Percentiles rank a stretch among this genome's conserved stretches.
These are phyloP conservation scores for Pichia sp. DNA, from an alignment of 1,139 yeast genomes.

Conservation along the genomic window DNA sequence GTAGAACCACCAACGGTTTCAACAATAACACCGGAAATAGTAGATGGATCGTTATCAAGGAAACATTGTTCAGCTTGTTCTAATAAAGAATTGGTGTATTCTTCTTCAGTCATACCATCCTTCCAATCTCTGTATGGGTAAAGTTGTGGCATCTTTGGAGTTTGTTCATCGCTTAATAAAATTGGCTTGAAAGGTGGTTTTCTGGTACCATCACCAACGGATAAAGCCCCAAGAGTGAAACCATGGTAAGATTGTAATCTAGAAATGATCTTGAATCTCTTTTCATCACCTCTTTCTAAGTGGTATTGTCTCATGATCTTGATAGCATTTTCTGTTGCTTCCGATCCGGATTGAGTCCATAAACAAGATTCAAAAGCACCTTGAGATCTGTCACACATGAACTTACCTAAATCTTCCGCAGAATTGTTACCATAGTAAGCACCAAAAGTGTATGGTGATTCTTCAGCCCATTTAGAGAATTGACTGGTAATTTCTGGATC, in stretches of 20 bases:
- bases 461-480: slow-evolving; percentile 43
- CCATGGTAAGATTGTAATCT: slow-evolving; percentile 56
- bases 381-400: slow-evolving; percentile 46
- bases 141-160: slow-evolving; percentile 42
- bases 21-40: slow-evolving; percentile 46
- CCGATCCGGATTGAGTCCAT: slow-evolving; percentile 58
- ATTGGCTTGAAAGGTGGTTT: slow-evolving; percentile 39
- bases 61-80: slow-evolving; percentile 45
- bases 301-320: slow-evolving; percentile 45
- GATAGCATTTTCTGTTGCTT: slow-evolving; percentile 54
- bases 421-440: slow-evolving; percentile 38
- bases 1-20: slow-evolving; percentile 59
- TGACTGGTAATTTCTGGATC: slow-evolving; percentile 44
- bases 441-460: slow-evolving; percentile 39
- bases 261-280: slow-evolving; percentile 45
- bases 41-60: slow-evolving; percentile 45
- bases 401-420: slow-evolving; percentile 49
- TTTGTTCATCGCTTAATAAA: slow-evolving; percentile 35
- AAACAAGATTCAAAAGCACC: slow-evolving; percentile 50
- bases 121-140: slow-evolving; percentile 47
- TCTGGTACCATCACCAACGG: slow-evolving; percentile 41
- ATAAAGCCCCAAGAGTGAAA: slow-evolving; percentile 49
- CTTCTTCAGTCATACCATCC: slow-evolving; percentile 44
- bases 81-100: slow-evolving; percentile 42
- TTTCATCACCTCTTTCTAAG: slow-evolving; percentile 43